Evolutionary conservation across 345 rosid genomes (phyloP), one percentile per base, ranked within the genome.

Genomic region (Cardamine resedifolia): DNA sequence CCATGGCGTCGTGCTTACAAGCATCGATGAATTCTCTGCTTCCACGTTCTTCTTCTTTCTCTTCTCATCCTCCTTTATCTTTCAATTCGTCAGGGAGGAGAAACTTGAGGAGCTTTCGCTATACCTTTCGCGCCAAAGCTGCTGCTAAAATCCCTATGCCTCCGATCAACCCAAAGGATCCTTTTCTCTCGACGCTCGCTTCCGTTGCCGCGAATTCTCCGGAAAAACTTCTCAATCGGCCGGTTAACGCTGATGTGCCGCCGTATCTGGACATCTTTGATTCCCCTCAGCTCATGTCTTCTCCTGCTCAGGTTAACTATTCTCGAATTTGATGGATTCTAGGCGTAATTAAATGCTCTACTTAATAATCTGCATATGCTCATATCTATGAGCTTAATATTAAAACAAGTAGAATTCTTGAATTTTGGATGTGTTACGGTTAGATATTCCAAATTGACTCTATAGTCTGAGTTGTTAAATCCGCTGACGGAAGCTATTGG

Each of bases 251-350:
- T 8, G 86, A 83, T 69, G 30, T 80, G 48, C 96, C 83, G 21
- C 98, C 98, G 30, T 93, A 64, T 66, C 78, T 89, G 26, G 94
- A 90, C 81, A 72, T 93, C 76, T 86, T 87, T 38, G 92, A 86
- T 24, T 83, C 93, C 19, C 88, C 96, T 52, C 74, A 79, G 83
- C 86, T 85, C 81, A 90, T 90, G 97, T 87, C 94, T 49, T 75
- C 96, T 49, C 94, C 94, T 36, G 92, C 94, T 33, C 88, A 85
- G 70, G 97, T 88, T 61, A 66, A 67, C 30, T 20, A 15, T 28
- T 52, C 34, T 28, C 55, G 0, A 60, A 18, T 1, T 2, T 23
- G 34, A 23, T 45, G 30, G 58, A 18, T 62, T 64, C 3, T 23
- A 49, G 12, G 61, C 3, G 10, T 60, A 38, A 3, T 18, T 14